phyloP scores from a whole-genome alignment of 495 filamentous ascomycete species.

The Sphaerosporella brunnea region DNA sequence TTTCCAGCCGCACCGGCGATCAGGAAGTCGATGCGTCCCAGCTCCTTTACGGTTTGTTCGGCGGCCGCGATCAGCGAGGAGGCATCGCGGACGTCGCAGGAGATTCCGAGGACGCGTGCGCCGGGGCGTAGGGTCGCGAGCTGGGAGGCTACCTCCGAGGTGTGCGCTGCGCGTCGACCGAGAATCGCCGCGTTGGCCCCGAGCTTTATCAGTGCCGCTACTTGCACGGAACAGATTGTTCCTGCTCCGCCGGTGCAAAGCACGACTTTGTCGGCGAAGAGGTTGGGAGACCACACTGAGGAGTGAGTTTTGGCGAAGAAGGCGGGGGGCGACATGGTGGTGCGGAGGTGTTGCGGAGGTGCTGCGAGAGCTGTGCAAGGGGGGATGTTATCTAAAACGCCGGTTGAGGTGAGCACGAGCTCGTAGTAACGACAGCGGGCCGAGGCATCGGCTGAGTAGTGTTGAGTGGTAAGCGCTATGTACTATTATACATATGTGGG shows the following conservation, averaged over 20 bases:
- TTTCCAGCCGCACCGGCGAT: conserved; percentile 94
- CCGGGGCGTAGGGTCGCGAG: conserved; percentile 62
- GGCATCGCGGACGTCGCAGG: conserved; percentile 54
- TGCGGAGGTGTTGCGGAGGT: no score
- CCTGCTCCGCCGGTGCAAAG: conserved; percentile 93
- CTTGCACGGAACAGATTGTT: conserved; percentile 84
- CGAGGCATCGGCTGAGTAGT: no score
- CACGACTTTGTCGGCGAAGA: conserved; percentile 59
- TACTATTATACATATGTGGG: no score
- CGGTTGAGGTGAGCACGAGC: no score
- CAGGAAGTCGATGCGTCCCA: conserved; percentile 82
- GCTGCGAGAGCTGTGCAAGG: no score
- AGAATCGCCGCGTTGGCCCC: conserved; percentile 89
- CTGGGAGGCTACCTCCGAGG: conserved; percentile 55
- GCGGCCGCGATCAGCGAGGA: conserved; percentile 46
- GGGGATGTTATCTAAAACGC: no score
- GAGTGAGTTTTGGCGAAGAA: neutral
- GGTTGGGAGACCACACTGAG: conserved; percentile 16
- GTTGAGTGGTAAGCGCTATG: no score
- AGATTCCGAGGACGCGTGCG: conserved; percentile 69
- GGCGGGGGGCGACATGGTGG: neutral
- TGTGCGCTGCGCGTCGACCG: conserved; percentile 80
- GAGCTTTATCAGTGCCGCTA: conserved; percentile 73
- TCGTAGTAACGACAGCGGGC: no score
- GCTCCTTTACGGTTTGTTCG: conserved; percentile 56